Conservation (phyloP, 1,284 basidiomycete genomes). For the Schizophyllum amplum region DNA sequence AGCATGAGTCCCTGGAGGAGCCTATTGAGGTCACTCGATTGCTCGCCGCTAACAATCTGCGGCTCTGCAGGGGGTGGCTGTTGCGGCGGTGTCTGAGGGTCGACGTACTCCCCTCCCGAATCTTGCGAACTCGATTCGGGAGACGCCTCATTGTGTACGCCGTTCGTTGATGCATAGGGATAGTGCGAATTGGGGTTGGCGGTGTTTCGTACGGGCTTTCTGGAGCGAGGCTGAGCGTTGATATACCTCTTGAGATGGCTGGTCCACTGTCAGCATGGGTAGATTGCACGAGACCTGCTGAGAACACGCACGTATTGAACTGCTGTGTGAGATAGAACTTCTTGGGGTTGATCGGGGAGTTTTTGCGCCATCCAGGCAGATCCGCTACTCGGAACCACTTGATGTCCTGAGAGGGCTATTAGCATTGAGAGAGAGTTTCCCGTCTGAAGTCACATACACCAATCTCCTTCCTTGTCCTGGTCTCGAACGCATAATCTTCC, state of each 20-base stretch:
- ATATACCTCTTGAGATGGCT: constrained; percentile 65
- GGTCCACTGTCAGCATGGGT: constrained; percentile 9
- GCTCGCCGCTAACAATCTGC: constrained; percentile 18
- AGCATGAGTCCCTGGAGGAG: constrained; percentile 2
- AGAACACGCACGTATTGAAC: constrained; percentile 73
- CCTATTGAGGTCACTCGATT: constrained; percentile 1
- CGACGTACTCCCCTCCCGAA: constrained; percentile 51
- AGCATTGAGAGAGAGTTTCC: constrained; percentile 10
- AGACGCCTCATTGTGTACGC: constrained; percentile 22
- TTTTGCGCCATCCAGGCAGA: constrained; percentile 89
- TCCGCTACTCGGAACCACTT: constrained; percentile 92
- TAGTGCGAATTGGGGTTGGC: constrained; percentile 10
- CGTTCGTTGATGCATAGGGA: constrained; percentile 18
- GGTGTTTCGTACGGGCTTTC: constrained; percentile 18
- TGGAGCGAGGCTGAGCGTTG: constrained; percentile 30
- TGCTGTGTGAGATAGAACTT: constrained; percentile 91
- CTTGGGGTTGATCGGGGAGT: constrained; percentile 65
- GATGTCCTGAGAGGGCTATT: constrained; percentile 62
- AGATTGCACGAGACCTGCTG: constrained; percentile 2
- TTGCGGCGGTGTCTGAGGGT: constrained; percentile 57
- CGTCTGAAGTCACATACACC: constrained; percentile 58
- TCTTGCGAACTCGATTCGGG: constrained; percentile 63
- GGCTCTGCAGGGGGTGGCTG: constrained; percentile 23
- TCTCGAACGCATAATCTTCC: constrained; percentile 86
- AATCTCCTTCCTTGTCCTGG: constrained; percentile 96